Percentiles rank a stretch among this genome's conserved stretches.
Evolutionary conservation across 2,329 filamentous ascomycete genomes (phyloP).

Genomic region (Cytospora mali): DNA sequence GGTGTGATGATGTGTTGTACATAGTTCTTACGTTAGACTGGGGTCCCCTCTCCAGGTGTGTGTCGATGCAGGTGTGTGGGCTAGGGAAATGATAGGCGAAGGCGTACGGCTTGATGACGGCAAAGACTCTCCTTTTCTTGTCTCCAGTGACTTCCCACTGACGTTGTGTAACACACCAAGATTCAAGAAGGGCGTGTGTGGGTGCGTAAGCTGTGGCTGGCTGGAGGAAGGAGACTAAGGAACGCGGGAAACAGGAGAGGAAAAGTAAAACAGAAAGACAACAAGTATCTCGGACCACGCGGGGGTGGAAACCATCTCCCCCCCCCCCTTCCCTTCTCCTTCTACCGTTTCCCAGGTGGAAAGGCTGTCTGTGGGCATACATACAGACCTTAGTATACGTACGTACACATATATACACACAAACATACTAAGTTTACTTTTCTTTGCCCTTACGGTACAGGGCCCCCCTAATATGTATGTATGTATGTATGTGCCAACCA

Average conservation of each 20-base stretch:
- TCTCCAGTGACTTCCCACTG: slow-evolving; percentile 27
- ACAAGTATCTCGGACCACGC: not conserved
- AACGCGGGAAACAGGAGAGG: not conserved
- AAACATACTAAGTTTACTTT: too few relatives aligned
- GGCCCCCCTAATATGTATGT: too few relatives aligned
- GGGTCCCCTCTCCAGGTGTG: not conserved
- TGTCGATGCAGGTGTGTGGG: slow-evolving; percentile 10
- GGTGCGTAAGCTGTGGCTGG: slow-evolving; percentile 13
- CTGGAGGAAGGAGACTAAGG: not conserved
- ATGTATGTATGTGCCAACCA: too few relatives aligned
- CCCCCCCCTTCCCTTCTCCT: not conserved
- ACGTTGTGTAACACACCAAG: slow-evolving; percentile 25
- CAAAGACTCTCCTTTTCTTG: not conserved
- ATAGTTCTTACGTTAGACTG: slow-evolving; percentile 20
- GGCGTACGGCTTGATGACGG: not conserved
- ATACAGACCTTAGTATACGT: too few relatives aligned
- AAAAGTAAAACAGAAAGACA: not conserved
- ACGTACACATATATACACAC: too few relatives aligned
- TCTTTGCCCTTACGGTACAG: too few relatives aligned
- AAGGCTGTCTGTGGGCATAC: too few relatives aligned
- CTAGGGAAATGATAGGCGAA: slow-evolving; percentile 16
- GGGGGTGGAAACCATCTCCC: not conserved
- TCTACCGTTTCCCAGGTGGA: not conserved
- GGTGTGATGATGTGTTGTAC: slow-evolving; percentile 15
- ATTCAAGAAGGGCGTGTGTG: not conserved